Percentiles rank a stretch among this genome's conserved stretches.
Conservation (phyloP, 2,329 filamentous ascomycete species). For the Pyrenochaeta sp. region DNA sequence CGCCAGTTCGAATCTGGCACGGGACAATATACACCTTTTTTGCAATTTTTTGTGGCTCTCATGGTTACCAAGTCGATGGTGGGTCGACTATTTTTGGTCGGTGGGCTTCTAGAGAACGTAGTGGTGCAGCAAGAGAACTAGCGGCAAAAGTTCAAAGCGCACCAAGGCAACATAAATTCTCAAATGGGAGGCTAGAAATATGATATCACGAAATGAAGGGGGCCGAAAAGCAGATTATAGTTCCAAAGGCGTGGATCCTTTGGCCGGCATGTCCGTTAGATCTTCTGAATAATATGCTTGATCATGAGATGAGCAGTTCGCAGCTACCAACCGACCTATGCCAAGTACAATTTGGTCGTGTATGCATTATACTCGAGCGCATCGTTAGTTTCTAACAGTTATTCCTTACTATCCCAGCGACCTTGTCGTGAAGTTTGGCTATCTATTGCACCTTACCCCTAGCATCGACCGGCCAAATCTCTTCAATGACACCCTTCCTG, state of each 20-base stretch:
- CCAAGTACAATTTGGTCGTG: too few species aligned
- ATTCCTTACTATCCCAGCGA: too few species aligned
- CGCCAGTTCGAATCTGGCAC: slow-evolving; percentile 40
- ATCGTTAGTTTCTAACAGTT: too few species aligned
- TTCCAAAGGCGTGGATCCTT: slow-evolving; percentile 21
- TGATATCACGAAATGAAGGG: slow-evolving; percentile 30
- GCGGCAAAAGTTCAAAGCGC: slow-evolving; percentile 15
- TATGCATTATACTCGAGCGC: too few species aligned
- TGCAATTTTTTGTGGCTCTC: too few species aligned
- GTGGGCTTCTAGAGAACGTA: too few species aligned
- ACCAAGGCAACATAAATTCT: slow-evolving; percentile 3
- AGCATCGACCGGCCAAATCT: slow-evolving; percentile 61
- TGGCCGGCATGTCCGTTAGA: slow-evolving; percentile 11
- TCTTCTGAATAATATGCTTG: slow-evolving; percentile 8
- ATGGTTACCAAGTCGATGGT: too few species aligned
- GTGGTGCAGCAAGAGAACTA: too few species aligned
- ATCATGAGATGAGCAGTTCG: not conserved
- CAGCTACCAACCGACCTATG: too few species aligned
- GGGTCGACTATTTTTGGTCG: too few species aligned
- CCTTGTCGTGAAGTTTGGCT: not conserved
- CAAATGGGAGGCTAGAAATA: slow-evolving; percentile 18
- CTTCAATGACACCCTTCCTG: slow-evolving; percentile 57
- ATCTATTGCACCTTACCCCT: slow-evolving; percentile 60
- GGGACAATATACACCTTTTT: too few species aligned
- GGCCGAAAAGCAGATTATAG: slow-evolving; percentile 13